Base-by-base conservation (phyloP, 306 rosid genomes). In the Geum urbanum region DNA sequence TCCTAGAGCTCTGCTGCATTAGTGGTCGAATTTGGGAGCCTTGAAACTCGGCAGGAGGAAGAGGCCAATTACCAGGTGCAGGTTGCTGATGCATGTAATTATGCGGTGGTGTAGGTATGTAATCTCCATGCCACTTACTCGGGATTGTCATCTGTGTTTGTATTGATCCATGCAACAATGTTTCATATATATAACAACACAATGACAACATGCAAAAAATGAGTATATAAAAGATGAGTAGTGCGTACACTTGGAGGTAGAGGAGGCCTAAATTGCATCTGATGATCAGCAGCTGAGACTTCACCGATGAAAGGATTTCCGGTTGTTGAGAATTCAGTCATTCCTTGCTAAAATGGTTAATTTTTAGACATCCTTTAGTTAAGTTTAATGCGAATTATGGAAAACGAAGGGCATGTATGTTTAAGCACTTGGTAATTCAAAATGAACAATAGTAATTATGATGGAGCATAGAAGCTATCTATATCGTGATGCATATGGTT, bases 341-440 rank as follows among this genome's bases (percentile, higher is more conserved):
- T 59, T 58, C 51, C 60, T 9, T 43, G 66, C 68, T 54, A 65
- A 64, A 73, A 56, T 49, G 13, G 7, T 49, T 24, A 24, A 24
- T 24, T 32, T 18, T 12, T 0, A 0, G 11, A 50, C 2, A 27
- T 3, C 58, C 0, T 7, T 35, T 18, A 8, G 15, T 48, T 48
- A 12, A 9, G 4, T 18, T n/a, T 8, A 7, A 52, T 52, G 27
- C 24, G 19, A 18, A 51, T 3, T 52, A 52, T 52, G 57, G 18
- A 18, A 47, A 52, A 52, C 8, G 6, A 18, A 52, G 55, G 8
- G n/a, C 2, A 15, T 4, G 15, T 11, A 48, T 13, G 5, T 24
- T 0, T 24, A 24, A 24, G 27, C 27, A 24, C 27, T 24, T 24
- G 1, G 27, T 24, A 24, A 24, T 24, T 24, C 27, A 24, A 24